Percentiles rank a stretch among this genome's conserved stretches.
Evolutionary conservation across 106 monocot genomes (phyloP).

Genomic region (Xerophyta viscosa): DNA sequence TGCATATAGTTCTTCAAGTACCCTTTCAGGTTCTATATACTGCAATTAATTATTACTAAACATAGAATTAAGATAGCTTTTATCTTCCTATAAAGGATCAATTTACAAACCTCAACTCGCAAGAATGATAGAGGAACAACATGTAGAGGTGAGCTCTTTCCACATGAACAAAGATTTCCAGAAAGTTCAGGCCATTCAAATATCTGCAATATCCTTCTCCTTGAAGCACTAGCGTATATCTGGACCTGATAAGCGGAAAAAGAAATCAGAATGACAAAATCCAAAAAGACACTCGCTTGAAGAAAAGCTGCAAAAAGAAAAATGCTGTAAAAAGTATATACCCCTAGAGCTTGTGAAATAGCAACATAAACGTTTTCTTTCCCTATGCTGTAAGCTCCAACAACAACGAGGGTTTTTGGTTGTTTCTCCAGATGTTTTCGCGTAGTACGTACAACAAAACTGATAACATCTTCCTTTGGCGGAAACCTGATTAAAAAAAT

Average conservation of each 20-base stretch:
- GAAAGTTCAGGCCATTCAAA: slow-evolving; percentile 60
- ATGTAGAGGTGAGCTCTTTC: slow-evolving; percentile 35
- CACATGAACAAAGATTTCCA: slow-evolving; percentile 35
- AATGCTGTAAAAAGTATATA: slow-evolving; percentile 11
- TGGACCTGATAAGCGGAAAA: too few species aligned
- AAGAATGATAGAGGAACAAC: slow-evolving; percentile 53
- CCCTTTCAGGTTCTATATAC: slow-evolving; percentile 34
- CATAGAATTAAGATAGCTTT: too few species aligned
- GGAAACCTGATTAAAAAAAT: slow-evolving; percentile 44
- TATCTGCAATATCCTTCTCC: slow-evolving; percentile 54
- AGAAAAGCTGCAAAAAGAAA: too few species aligned
- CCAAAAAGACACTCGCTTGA: too few species aligned
- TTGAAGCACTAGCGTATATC: slow-evolving; percentile 46
- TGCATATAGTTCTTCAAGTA: slow-evolving; percentile 40
- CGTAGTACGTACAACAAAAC: slow-evolving; percentile 48
- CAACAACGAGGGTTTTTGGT: slow-evolving; percentile 56
- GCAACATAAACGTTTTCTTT: slow-evolving; percentile 66
- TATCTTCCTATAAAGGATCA: too few species aligned
- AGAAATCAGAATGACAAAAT: too few species aligned
- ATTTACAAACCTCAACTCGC: slow-evolving; percentile 35
- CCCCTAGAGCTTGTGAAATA: slow-evolving; percentile 48
- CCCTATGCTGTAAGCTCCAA: slow-evolving; percentile 74
- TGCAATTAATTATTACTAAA: too few species aligned
- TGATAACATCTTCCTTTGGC: slow-evolving; percentile 57
- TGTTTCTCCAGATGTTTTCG: slow-evolving; percentile 31